Evolutionary conservation across 129 eudicot species (phyloP), one percentile per base, ranked within the genome.

Genomic region (Ambrosia trifida): DNA sequence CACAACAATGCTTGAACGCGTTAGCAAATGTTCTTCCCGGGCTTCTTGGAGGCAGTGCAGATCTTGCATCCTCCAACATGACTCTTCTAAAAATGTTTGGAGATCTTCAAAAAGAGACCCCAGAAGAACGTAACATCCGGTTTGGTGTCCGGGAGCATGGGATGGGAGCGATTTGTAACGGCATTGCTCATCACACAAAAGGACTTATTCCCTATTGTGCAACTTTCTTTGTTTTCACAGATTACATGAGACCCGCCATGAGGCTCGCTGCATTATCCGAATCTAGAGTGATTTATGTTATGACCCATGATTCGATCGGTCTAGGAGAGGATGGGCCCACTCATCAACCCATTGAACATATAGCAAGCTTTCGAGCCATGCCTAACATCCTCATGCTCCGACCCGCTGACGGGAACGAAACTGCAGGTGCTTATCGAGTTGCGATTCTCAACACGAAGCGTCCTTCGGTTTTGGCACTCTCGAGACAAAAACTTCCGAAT

Each of bases 331-430:
- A 81, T 35, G 86, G 92, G 35, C 92, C 92, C 11, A 87, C 92
- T 5, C 92, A 87, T 56, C 88, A 87, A 66, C 92, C 92, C 8
- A 66, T 83, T 10, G 92, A 87, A 77, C 89, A 87, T 76, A 24
- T 81, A 49, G 80, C 92, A 12, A 87, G 86, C 68, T 86, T 86
- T 72, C 86, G 92, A n/a, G 92, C 92, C 72, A 86, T 86, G 88
- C 92, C 92, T 4, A 86, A 86, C 54, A 81, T 86, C 31, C 54
- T 86, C 41, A 83, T 86, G 92, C 81, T 86, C 50, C 79, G 92
- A 1, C 92, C 92, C 4, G 92, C 92, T 24, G 92, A 86, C 20
- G 88, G 86, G n/a, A 86, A 81, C 31, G 88, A 86, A 73, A 86
- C 92, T 1, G 92, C 92, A 0, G 88, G 92, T 43, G 83, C 86